Conservation (phyloP, 345 rosid genomes). For the Carallia pectinifolia region DNA sequence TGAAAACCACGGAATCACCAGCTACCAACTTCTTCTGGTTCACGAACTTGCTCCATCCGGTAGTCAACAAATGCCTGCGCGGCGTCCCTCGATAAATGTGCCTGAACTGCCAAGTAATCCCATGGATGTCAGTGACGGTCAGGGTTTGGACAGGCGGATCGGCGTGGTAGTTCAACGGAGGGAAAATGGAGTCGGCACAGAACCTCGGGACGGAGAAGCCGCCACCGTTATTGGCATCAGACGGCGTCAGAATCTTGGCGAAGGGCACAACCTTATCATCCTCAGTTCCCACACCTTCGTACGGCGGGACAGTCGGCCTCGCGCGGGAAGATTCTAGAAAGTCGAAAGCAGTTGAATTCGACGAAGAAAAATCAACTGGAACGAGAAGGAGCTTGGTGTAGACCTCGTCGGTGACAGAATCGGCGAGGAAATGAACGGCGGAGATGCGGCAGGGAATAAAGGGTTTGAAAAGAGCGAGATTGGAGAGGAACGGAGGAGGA, state of each 20-base stretch:
- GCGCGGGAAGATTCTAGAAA: conserved; percentile 15
- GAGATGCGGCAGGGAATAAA: conserved; percentile 49
- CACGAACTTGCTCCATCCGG: conserved; percentile 98
- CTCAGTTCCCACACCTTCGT: conserved; percentile 15
- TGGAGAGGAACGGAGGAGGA: conserved; percentile 19
- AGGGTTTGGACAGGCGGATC: conserved; percentile 91
- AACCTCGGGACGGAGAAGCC: conserved; percentile 96
- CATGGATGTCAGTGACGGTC: conserved; percentile 65
- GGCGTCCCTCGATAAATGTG: conserved; percentile 96
- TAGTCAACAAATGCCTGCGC: conserved; percentile 81
- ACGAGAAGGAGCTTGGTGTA: conserved; percentile 51
- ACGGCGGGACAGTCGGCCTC: background rate
- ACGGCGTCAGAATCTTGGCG: conserved; percentile 77
- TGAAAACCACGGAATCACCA: conserved; percentile 86
- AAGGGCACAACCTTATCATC: conserved; percentile 50
- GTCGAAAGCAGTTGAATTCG: background rate
- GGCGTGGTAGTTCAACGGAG: conserved; percentile 63
- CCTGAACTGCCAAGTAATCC: conserved; percentile 70
- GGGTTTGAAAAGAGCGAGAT: conserved; percentile 28
- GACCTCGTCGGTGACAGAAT: conserved; percentile 77
- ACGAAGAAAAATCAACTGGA: conserved; percentile 16
- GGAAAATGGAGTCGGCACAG: conserved; percentile 90
- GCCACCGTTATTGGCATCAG: conserved; percentile 98
- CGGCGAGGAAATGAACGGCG: conserved; percentile 56
- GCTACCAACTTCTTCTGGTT: conserved; percentile 83